Evolutionary conservation across 2,329 filamentous ascomycete genomes (phyloP), one percentile per base, ranked within the genome.

Genomic region (Colletotrichum sp.): DNA sequence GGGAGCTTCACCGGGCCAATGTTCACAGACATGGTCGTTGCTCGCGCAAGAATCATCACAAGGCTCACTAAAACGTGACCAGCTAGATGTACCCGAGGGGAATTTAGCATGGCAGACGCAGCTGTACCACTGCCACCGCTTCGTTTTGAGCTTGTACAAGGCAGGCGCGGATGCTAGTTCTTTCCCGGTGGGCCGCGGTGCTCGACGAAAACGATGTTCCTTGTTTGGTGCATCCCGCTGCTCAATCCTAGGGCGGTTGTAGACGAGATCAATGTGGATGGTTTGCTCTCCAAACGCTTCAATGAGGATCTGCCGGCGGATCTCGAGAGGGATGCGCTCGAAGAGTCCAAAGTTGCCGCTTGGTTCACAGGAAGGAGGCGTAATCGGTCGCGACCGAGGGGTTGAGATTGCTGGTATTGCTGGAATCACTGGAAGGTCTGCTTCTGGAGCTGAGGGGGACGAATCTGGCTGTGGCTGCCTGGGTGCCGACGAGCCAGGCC

Each of bases 221-320:
- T 57, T 36, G 44, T 24, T 59, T 13, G 78, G 30, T n/a, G 79
- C 77, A 60, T 30, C 28, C 12, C 16, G 57, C 18, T n/a, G 62
- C 13, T 44, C 21, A 36, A 39, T 18, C 6, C 62, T 39, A 16
- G 73, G 16, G 76, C 72, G 69, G 4, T 18, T 12, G 39, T 67
- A 77, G 80, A 36, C 68, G 57, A 82, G 71, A 60, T 81, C 81
- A 76, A 82, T 80, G 60, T 82, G 80, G 15, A 81, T 36, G 6
- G 76, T 78, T 5, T 67, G 76, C 12, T 71, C 63, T 16, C 80
- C 80, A 76, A 81, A 81, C 2, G 80, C 80, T 8, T 78, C 76
- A 8, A 76, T 67, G n/a, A 81, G 68, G 63, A 85, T 81, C 76
- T 80, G 81, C 52, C 80, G 81, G 26, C 84, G 80, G 8, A 85